A percentile compares a stretch with the other conserved stretches of the same genome.
Evolutionary conservation across 345 rosid genomes (phyloP).

Genomic region (Firmiana major): DNA sequence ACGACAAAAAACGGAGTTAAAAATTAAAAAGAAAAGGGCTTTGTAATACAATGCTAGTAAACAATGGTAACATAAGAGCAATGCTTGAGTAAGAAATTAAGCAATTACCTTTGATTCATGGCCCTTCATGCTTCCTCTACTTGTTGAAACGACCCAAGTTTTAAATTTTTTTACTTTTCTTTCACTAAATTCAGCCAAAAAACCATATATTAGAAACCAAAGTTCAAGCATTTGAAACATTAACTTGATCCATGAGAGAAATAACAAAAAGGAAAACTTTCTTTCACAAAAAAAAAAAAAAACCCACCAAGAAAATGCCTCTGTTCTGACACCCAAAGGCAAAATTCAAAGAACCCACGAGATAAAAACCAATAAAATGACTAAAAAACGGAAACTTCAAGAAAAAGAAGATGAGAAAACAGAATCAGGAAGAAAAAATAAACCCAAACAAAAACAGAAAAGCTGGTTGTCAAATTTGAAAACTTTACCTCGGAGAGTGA

Average conservation of each 20-base stretch:
- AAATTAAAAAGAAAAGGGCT: background rate
- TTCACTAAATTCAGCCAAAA: background rate
- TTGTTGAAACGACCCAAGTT: background rate
- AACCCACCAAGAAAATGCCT: background rate
- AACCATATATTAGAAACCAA: background rate
- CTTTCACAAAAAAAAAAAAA: background rate
- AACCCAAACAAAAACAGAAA: background rate
- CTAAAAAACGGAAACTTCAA: background rate
- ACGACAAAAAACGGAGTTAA: background rate
- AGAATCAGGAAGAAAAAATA: background rate
- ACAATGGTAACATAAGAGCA: background rate
- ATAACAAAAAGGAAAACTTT: background rate
- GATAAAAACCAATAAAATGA: background rate
- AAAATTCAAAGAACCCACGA: background rate
- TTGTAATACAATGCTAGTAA: background rate
- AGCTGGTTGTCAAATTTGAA: background rate
- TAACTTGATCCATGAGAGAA: background rate
- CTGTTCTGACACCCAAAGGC: background rate
- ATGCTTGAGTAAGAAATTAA: background rate
- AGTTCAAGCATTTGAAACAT: background rate
- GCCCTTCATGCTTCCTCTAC: slow-evolving; percentile 32
- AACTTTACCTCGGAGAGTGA: background rate
- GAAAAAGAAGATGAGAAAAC: background rate
- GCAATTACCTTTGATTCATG: slow-evolving; percentile 31
- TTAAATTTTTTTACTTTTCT: background rate